Evolutionary conservation across 2,329 filamentous ascomycete genomes (phyloP).

Genomic region (Cercospora beticola): DNA sequence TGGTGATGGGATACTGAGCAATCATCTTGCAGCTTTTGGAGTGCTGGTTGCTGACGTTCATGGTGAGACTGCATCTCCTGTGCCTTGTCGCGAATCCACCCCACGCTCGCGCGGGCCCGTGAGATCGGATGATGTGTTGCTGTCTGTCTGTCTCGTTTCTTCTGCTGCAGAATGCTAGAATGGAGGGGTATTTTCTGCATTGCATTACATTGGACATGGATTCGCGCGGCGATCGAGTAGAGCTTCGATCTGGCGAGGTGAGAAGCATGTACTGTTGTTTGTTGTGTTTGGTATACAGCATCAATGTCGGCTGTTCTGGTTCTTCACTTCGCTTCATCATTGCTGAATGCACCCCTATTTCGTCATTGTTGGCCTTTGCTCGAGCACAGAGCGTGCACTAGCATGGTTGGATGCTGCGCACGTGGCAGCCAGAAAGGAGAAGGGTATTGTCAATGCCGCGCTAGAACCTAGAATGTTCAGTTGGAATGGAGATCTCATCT

Average conservation of each 20-base stretch:
- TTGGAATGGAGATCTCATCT: background rate
- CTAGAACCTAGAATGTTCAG: background rate
- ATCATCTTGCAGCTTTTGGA: background rate
- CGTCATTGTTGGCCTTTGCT: background rate
- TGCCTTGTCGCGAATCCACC: background rate
- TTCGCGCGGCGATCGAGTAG: background rate
- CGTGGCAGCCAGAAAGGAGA: conserved; percentile 1
- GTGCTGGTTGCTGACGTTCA: background rate
- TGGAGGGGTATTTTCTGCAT: background rate
- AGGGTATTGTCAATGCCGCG: background rate
- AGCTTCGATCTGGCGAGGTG: background rate
- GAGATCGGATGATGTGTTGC: conserved; percentile 1
- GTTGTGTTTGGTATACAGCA: background rate
- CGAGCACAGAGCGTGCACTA: background rate
- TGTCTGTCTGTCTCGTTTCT: background rate
- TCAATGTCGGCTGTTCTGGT: background rate
- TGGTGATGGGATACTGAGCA: background rate
- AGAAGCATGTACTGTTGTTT: background rate
- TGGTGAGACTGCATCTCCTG: background rate
- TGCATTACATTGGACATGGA: background rate
- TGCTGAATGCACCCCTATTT: background rate
- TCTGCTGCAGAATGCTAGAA: background rate
- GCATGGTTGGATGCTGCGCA: background rate
- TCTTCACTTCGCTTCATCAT: background rate
- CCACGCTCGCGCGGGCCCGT: background rate